Base-by-base conservation (phyloP, 2,329 filamentous ascomycete species). In the Cytospora chrysosperma region DNA sequence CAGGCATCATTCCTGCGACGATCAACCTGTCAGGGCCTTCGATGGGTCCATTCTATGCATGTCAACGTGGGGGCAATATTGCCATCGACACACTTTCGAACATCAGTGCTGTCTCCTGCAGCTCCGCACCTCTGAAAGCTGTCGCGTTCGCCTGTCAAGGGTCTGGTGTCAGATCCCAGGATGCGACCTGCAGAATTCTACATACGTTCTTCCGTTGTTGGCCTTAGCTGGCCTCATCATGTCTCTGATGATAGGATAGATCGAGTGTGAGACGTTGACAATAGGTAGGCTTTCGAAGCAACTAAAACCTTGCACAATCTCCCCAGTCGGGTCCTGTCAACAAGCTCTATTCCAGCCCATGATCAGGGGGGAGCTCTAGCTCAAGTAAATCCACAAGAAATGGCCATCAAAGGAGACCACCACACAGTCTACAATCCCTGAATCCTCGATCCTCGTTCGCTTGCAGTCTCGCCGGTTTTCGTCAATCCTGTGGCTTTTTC, bases 11-110 rank as follows among this genome's bases (percentile, higher is more conserved):
- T 59, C 43, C 51, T 52, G 52, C 26, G 52, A 55, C 58, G 53
- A 51, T 51, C 56, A 62, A 56, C 61, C 61, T 58, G 61, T 63
- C 52, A 65, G 56, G 60, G 58, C 56, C 61, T 61, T 63, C 53
- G 60, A 58, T 49, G 53, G 43, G 53, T 26, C 57, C 54, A 53
- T 61, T 55, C 58, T 59, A 63, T 63, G 61, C 64, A 63, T 56
- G 53, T 56, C 52, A 63, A 61, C 61, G 64, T 65, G 64, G 64
- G 64, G 64, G 51, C 28, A 27, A 47, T 47, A 52, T 56, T 51
- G 37, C 64, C 56, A 52, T 43, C 56, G 56, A 51, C 56, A 32
- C 51, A 51, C 58, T 61, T 30, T 24, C 58, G 40, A 30, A 30
- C 51, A 61, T 61, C 37, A 55, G 26, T 47, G 49, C 58, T 40